Evolutionary conservation across 2,329 filamentous ascomycete species (phyloP), one percentile per base, ranked within the genome.

Genomic region (Arthroderma sp.): DNA sequence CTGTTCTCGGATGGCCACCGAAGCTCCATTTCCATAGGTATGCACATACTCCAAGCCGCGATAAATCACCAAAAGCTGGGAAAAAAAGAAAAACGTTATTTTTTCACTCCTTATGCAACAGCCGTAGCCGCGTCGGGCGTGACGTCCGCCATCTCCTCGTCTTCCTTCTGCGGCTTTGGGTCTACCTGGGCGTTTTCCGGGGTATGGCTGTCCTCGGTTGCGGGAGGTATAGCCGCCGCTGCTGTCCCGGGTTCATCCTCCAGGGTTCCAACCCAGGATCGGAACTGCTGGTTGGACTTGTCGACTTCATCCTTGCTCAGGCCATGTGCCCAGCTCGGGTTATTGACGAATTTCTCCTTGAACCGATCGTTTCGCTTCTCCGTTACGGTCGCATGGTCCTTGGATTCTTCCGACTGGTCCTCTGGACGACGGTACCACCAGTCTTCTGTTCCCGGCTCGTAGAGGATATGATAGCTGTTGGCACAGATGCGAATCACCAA

Each of bases 381-480:
- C 45, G 55, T 64, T 10, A 65, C 56, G 1, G 62, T 56, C 3
- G 56, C 49, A 29, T 56, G 53, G 32, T 62, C 61, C 50, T 60
- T 64, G 43, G 56, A 60, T 15, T 60, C 54, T 6, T 64, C 60
- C 4, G 51, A 46, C 32, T 53, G 48, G 40, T 61, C 56, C n/a
- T 30, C 61, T 56, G 29, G 56, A 44, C 1, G 58, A 46, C 66
- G 66, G 63, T 81, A 86, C 59, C 83, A 83, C 64, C 74, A 85
- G 56, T 88, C 85, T 5, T 73, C 73, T 15, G 81, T 84, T 29
- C 72, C 72, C 1, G 81, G 75, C 45, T 80, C 78, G 68, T 83
- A 88, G n/a, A 84, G 70, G 57, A 89, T 82, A 64, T 85, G 83
- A 58, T 82, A 86, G 45, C 78, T 84, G 61, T 83, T 83, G 9